Conservation (phyloP, 306 rosid species). For the Quillaja saponaria region DNA sequence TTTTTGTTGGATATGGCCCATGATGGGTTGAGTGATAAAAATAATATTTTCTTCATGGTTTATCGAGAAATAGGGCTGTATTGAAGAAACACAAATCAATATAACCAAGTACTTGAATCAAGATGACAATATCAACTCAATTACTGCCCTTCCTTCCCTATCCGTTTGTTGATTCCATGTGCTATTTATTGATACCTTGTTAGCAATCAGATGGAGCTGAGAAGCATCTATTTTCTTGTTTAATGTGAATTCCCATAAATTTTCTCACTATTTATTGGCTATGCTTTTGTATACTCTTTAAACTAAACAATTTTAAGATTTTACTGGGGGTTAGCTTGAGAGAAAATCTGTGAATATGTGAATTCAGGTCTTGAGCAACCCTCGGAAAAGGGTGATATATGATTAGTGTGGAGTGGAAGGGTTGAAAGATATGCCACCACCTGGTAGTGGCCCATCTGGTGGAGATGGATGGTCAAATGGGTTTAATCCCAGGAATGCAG, state of each 20-base stretch:
- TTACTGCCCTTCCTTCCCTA: neutral
- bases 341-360: conserved; percentile 11
- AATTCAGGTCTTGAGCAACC: conserved; percentile 85
- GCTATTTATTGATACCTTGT: too few species aligned
- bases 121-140: conserved; percentile 8
- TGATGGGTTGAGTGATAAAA: conserved; percentile 10
- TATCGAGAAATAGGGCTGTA: neutral
- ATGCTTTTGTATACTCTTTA: neutral
- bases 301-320: conserved; percentile 8
- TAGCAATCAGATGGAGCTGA: too few species aligned
- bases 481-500: conserved; percentile 84
- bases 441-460: conserved; percentile 51
- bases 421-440: conserved; percentile 76
- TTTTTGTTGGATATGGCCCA: too few species aligned
- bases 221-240: neutral
- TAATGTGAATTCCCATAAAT: neutral
- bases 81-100: neutral
- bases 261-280: neutral
- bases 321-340: conserved; percentile 6
- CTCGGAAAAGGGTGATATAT: conserved; percentile 66
- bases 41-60: neutral
- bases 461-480: conserved; percentile 59
- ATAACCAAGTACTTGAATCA: neutral
- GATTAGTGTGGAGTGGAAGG: conserved; percentile 96
- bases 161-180: too few species aligned